Evolutionary conservation across 2,329 filamentous ascomycete species (phyloP), one percentile per base, ranked within the genome.

Genomic region (Alternaria infectoria): DNA sequence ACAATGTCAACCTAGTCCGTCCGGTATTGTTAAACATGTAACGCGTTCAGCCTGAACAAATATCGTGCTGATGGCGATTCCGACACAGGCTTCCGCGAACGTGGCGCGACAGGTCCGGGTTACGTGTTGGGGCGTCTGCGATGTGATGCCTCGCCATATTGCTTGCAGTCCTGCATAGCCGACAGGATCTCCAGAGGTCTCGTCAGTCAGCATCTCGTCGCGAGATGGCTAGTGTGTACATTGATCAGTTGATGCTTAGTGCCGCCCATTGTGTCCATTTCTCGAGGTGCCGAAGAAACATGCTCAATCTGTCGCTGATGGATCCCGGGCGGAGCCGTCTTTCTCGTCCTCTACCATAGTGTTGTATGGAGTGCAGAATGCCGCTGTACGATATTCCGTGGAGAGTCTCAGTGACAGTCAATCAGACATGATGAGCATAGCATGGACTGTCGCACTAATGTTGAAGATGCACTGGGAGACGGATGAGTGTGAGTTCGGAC

Each of bases 401-500:
- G 12, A 19, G 1, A 6, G 9, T n/a, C n/a, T 8, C 30, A n/a
- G 30, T 6, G 19, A 40, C 3, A 6, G 10, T 52, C 5, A 40
- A 23, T 6, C 4, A 52, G 23, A 5, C 10, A n/a, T n/a, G 17
- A 36, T 15, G 19, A n/a, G 9, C 4, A 17, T 19, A 25, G 23
- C 15, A 40, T 13, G 13, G 7, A 7, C 3, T 52, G 7, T 52
- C 9, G 13, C 19, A 52, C 21, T 23, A 10, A 17, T 5, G 49
- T 21, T 21, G 28, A 51, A 19, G 19, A 51, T 36, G 28, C 9
- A 30, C 28, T 36, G 15, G 49, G 7, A 36, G 13, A 36, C 28
- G 25, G 19, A 36, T 23, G 49, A 13, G 51, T 28, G 40, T 56
- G 51, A 56, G 57, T 49, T 40, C 57, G 57, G 61, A 56, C 26